phyloP scores from a whole-genome alignment of 139 green algal species.

The Volvox africanus region DNA sequence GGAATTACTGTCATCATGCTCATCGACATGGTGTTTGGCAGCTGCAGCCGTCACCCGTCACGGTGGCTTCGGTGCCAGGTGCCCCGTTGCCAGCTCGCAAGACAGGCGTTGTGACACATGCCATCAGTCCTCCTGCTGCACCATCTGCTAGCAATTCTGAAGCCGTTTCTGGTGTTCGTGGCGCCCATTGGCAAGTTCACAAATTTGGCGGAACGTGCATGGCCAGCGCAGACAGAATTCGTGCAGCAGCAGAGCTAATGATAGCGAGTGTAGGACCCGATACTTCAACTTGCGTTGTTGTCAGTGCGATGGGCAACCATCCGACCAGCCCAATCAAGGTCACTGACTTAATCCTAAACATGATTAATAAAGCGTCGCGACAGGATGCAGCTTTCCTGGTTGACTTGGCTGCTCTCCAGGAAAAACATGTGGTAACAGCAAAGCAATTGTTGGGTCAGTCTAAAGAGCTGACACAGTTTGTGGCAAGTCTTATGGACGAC shows the following conservation, averaged over 20 bases:
- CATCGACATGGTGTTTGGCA: background rate
- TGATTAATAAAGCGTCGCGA: conserved; percentile 74
- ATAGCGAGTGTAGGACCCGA: conserved; percentile 61
- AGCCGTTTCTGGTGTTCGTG: background rate
- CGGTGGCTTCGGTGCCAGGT: background rate
- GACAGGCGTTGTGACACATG: background rate
- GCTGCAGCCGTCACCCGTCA: background rate
- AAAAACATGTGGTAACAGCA: conserved; percentile 93
- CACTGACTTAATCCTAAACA: conserved; percentile 95
- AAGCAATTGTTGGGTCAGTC: conserved; percentile 82
- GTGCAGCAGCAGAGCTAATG: conserved; percentile 82
- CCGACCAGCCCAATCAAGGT: conserved; percentile 84
- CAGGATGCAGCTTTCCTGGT: conserved; percentile 85
- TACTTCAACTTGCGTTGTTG: conserved; percentile 80
- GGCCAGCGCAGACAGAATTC: conserved; percentile 87
- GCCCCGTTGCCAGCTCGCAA: background rate
- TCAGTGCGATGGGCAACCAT: conserved; percentile 88
- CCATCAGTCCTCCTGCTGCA: background rate
- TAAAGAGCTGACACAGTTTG: conserved; percentile 80
- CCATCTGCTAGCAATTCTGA: background rate
- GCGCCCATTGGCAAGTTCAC: conserved; percentile 81
- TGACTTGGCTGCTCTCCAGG: conserved; percentile 87
- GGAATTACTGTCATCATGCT: background rate
- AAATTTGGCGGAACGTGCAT: conserved; percentile 99
- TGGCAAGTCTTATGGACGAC: conserved; percentile 84